Conservation (phyloP, 352 stramenopile genomes). For the Phytophthora gonapodyides region DNA sequence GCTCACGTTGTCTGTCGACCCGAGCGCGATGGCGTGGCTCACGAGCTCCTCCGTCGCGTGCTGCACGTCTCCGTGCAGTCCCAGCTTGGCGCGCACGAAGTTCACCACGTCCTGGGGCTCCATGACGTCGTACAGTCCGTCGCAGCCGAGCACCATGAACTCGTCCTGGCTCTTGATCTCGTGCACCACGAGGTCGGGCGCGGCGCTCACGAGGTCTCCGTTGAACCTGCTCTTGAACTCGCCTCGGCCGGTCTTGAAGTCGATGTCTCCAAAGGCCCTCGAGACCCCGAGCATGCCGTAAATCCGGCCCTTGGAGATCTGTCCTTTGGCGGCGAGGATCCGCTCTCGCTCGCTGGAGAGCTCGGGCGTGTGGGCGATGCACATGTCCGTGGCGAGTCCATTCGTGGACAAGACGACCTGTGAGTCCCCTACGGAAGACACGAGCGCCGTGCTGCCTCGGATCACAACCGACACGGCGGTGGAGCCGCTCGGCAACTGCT, state of each 20-base stretch:
- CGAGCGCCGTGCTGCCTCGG: constrained; percentile 49
- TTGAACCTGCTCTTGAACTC: constrained; percentile 85
- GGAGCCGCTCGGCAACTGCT: constrained; percentile 74
- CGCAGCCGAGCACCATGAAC: constrained; percentile 83
- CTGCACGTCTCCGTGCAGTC: constrained; percentile 72
- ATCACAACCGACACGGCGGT: constrained; percentile 72
- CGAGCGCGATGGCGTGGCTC: constrained; percentile 77
- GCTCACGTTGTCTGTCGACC: constrained; percentile 86
- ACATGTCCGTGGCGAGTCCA: constrained; percentile 61
- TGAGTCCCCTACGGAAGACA: constrained; percentile 82
- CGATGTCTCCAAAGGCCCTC: constrained; percentile 83
- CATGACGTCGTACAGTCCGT: constrained; percentile 89
- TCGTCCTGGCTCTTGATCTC: constrained; percentile 63
- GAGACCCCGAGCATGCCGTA: constrained; percentile 86
- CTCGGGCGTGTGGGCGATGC: constrained; percentile 69
- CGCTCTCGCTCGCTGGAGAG: constrained; percentile 72
- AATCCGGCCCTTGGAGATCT: constrained; percentile 84
- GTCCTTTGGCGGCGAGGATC: constrained; percentile 82
- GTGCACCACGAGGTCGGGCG: constrained; percentile 67
- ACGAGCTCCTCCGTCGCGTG: constrained; percentile 85
- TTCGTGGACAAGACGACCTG: constrained; percentile 75
- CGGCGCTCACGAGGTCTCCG: constrained; percentile 76
- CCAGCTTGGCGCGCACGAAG: constrained; percentile 77
- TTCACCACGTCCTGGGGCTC: constrained; percentile 78
- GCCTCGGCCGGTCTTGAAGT: constrained; percentile 85